Evolutionary conservation across 2,329 filamentous ascomycete genomes (phyloP).

Genomic region (Aspergillus neoniger): DNA sequence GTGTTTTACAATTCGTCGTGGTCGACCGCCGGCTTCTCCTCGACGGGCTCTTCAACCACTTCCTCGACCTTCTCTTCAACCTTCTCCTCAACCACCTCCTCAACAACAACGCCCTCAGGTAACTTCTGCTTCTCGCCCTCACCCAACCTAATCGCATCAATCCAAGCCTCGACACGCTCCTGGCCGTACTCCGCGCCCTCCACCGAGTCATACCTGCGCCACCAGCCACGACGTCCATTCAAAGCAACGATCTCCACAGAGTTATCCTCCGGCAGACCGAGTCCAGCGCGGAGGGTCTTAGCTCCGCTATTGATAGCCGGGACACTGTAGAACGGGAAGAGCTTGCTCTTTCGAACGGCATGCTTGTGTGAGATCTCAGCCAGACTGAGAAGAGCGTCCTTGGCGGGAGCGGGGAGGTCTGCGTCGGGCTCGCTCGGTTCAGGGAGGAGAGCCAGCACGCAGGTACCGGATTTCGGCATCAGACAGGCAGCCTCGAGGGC

Average conservation of each 20-base stretch:
- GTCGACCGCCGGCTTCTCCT: conserved; percentile 40
- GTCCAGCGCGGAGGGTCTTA: conserved; percentile 57
- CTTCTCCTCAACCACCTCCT: conserved; percentile 38
- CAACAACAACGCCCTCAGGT: conserved; percentile 60
- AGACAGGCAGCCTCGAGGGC: conserved; percentile 73
- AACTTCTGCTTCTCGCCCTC: conserved; percentile 79
- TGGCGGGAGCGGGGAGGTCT: conserved; percentile 44
- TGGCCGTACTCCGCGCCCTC: conserved; percentile 53
- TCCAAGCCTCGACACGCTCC: conserved; percentile 74
- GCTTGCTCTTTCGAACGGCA: conserved; percentile 61
- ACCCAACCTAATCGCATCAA: conserved; percentile 87
- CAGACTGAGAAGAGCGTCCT: conserved; percentile 64
- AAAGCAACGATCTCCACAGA: conserved; percentile 73
- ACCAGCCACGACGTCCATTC: conserved; percentile 86
- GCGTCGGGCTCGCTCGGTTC: conserved; percentile 53
- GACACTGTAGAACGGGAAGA: conserved; percentile 83
- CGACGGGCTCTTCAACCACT: conserved; percentile 1
- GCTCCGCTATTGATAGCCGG: conserved; percentile 63
- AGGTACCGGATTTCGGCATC: conserved; percentile 73
- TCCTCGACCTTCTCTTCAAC: no score
- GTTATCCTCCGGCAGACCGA: conserved; percentile 59
- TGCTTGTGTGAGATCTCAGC: conserved; percentile 78
- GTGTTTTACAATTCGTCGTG: conserved; percentile 47
- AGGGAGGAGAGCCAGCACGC: conserved; percentile 74
- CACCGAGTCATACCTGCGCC: conserved; percentile 67